Evolutionary conservation across 208 protist genomes (phyloP), one percentile per base, ranked within the genome.

Genomic region (Tritrichomonas musculus): DNA sequence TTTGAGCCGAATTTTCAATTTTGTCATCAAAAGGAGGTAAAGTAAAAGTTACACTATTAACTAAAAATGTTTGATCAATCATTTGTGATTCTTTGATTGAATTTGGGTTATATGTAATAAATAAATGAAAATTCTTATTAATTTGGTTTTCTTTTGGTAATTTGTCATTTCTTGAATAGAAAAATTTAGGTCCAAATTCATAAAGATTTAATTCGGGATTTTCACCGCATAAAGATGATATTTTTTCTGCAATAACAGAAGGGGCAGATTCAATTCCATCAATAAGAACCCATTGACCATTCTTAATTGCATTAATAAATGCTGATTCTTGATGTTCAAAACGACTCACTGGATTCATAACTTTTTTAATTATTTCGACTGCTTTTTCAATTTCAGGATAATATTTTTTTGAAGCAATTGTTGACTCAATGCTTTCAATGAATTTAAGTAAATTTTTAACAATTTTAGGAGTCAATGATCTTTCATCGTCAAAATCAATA

Each of bases 51-150:
- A 69, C 11, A 69, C 64, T 33, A 5, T 69, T 69, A n/a, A 33
- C 30, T 69, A 69, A 69, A 69, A 69, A 69, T n/a, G 64, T 33
- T 69, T 69, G 22, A 69, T 69, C 64, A 69, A 69, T 69, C 30
- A 25, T n/a, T n/a, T 92, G 11, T 36, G 11, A 36, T 55, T 55
- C 49, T 33, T 92, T 55, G 17, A 64, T n/a, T 8, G 50, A 64
- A 92, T 5, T 92, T 64, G 55, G 25, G 33, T 92, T 92, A 92
- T 55, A 92, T 55, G 80, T 92, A n/a, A 64, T n/a, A 92, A 92
- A 39, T 92, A 92, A 65, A 64, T n/a, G 80, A n/a, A 65, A 92
- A 64, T 92, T 22, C 5, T 92, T n/a, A 92, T 92, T 8, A 39
- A 92, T 92, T 55, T n/a, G n/a, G n/a, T n/a, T n/a, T n/a, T n/a